Evolutionary conservation across 108 stramenopile species (phyloP).

Genomic region (Cyclotella cryptica): DNA sequence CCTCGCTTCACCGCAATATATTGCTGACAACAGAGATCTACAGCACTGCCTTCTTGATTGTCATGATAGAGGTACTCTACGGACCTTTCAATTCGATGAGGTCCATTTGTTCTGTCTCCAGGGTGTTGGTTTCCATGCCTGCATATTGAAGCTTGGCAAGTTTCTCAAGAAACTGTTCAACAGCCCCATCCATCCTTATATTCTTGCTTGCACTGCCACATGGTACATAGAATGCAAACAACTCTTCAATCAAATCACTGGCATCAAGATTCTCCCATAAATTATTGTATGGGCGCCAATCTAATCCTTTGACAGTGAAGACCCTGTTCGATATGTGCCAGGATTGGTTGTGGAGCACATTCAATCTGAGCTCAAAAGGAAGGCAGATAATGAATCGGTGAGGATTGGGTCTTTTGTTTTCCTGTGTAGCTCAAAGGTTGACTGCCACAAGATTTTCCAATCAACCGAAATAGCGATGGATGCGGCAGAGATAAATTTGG

Average conservation of each 20-base stretch:
- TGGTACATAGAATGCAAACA: background rate
- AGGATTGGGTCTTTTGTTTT: background rate
- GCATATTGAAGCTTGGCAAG: background rate
- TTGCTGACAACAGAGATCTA: background rate
- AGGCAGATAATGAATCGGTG: background rate
- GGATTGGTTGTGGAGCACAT: background rate
- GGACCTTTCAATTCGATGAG: too few species aligned
- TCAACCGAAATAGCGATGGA: background rate
- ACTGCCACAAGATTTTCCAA: background rate
- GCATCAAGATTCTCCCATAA: background rate
- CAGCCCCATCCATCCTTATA: background rate
- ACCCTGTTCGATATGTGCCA: background rate
- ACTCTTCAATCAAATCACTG: background rate
- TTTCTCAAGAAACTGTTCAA: background rate
- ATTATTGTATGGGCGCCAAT: background rate
- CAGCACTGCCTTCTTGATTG: too few species aligned
- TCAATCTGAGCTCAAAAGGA: too few species aligned
- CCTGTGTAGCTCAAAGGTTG: background rate
- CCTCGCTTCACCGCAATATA: background rate
- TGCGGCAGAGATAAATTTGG: background rate
- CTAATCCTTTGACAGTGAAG: background rate
- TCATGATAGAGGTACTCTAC: too few species aligned
- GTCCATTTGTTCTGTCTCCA: too few species aligned
- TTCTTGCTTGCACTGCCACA: background rate
- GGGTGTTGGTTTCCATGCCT: too few species aligned